A percentile compares a stretch with the other conserved stretches of the same genome.
Conservation (phyloP, 495 filamentous ascomycete species). For the Ascobolus immersus region DNA sequence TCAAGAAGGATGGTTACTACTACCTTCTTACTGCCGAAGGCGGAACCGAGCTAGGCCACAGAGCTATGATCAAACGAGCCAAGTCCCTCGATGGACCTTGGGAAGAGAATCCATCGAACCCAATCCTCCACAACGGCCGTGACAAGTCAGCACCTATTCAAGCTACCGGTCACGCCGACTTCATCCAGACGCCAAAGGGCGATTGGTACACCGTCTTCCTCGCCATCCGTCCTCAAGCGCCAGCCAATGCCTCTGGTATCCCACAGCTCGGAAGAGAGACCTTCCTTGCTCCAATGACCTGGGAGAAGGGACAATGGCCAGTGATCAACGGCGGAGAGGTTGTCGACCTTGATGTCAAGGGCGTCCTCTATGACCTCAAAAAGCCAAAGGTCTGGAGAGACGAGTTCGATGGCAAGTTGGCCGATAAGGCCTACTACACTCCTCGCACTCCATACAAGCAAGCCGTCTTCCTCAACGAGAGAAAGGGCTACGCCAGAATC, state of each 20-base stretch:
- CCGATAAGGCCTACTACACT: slow-evolving; percentile 11
- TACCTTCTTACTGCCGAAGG: slow-evolving; percentile 36
- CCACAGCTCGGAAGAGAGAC: slow-evolving; percentile 21
- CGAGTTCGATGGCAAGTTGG: slow-evolving; percentile 15
- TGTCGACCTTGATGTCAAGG: slow-evolving; percentile 17
- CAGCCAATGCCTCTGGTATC: slow-evolving; percentile 6
- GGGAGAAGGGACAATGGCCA: slow-evolving; percentile 25
- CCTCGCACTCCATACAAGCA: slow-evolving; percentile 10
- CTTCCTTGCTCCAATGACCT: slow-evolving; percentile 22
- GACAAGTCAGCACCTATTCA: slow-evolving; percentile 9
- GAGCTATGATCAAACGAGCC: slow-evolving; percentile 14
- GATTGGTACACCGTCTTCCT: slow-evolving; percentile 29
- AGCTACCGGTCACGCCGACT: slow-evolving; percentile 30
- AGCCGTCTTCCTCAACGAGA: slow-evolving; percentile 5
- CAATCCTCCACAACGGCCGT: slow-evolving; percentile 20
- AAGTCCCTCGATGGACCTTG: slow-evolving; percentile 27
- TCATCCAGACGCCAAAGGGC: slow-evolving; percentile 31
- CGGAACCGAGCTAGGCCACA: slow-evolving; percentile 33
- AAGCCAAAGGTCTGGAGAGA: slow-evolving; percentile 19
- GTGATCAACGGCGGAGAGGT: slow-evolving; percentile 22
- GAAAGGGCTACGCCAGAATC: slow-evolving; percentile 17
- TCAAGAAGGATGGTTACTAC: slow-evolving; percentile 25
- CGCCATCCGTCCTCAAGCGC: slow-evolving; percentile 19
- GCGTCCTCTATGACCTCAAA: slow-evolving; percentile 6
- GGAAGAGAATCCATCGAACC: slow-evolving; percentile 25